Evolutionary conservation across 2,329 filamentous ascomycete species (phyloP).

Genomic region (Beauveria bassiana): DNA sequence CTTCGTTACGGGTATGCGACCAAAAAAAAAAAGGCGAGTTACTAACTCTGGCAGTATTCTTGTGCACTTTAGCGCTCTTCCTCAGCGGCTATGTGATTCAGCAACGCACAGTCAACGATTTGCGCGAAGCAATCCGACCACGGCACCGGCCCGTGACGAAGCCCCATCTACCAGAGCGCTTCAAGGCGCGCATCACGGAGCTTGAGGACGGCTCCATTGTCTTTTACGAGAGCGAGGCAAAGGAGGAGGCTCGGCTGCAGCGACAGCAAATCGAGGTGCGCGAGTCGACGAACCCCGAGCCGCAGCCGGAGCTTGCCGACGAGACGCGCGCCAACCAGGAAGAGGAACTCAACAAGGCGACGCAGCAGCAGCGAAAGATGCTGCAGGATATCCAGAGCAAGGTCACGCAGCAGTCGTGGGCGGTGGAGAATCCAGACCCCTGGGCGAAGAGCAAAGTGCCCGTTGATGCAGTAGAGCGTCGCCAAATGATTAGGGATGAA

Average conservation of each 20-base stretch:
- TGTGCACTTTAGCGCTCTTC: conserved; percentile 78
- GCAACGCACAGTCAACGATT: conserved; percentile 71
- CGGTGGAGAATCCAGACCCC: conserved; percentile 28
- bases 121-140: conserved; percentile 63
- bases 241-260: conserved; percentile 18
- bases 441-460: conserved; percentile 35
- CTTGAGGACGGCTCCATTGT: conserved; percentile 40
- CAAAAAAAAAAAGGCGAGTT: background rate
- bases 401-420: conserved; percentile 25
- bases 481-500: conserved; percentile 51
- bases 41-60: conserved; percentile 44
- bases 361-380: conserved; percentile 23
- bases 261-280: conserved; percentile 14
- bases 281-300: conserved; percentile 28
- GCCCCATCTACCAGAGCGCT: conserved; percentile 43
- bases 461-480: conserved; percentile 44
- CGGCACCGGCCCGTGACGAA: conserved; percentile 38
- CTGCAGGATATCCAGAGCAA: conserved; percentile 25
- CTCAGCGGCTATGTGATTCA: conserved; percentile 82
- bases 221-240: conserved; percentile 28
- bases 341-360: conserved; percentile 15
- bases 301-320: background rate
- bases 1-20: background rate
- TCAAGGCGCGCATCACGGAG: conserved; percentile 36
- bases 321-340: conserved; percentile 10